Conservation (phyloP, 768 basidiomycete species). For the Phlebiopsis gigantea region DNA sequence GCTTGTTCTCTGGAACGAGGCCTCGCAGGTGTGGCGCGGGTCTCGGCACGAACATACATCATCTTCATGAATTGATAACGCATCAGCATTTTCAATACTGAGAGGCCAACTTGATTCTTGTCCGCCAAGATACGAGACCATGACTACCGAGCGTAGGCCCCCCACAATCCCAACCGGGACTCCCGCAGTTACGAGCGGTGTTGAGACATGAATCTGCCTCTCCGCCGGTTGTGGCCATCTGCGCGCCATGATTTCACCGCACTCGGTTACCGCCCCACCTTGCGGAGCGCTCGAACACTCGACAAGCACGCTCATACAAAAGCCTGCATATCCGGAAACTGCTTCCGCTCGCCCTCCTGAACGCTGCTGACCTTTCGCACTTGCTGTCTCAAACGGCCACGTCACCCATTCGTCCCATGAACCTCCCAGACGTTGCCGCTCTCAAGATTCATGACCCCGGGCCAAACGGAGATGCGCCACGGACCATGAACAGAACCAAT, state of each 20-base stretch:
- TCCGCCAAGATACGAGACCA: no score
- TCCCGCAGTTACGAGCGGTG: no score
- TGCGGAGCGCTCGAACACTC: neutral
- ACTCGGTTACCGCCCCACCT: neutral
- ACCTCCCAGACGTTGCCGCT: slow-evolving; percentile 43
- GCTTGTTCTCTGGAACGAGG: no score
- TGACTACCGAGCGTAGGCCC: no score
- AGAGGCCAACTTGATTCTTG: no score
- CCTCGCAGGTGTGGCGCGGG: no score
- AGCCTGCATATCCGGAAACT: neutral
- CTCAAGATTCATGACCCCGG: slow-evolving; percentile 38
- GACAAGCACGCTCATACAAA: neutral
- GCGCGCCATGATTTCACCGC: neutral
- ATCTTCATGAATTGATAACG: no score
- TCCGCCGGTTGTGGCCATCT: neutral
- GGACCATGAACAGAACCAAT: slow-evolving; percentile 24
- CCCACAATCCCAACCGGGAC: no score
- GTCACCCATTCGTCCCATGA: slow-evolving; percentile 22
- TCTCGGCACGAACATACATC: no score
- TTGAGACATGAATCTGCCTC: neutral
- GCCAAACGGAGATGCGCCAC: slow-evolving; percentile 14
- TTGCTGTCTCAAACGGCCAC: neutral
- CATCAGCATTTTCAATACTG: no score
- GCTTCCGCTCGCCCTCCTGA: neutral
- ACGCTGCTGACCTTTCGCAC: neutral